These are phyloP conservation scores for Boletus reticuloceps DNA, from an alignment of 768 basidiomycete species.

Conservation along the genomic window DNA sequence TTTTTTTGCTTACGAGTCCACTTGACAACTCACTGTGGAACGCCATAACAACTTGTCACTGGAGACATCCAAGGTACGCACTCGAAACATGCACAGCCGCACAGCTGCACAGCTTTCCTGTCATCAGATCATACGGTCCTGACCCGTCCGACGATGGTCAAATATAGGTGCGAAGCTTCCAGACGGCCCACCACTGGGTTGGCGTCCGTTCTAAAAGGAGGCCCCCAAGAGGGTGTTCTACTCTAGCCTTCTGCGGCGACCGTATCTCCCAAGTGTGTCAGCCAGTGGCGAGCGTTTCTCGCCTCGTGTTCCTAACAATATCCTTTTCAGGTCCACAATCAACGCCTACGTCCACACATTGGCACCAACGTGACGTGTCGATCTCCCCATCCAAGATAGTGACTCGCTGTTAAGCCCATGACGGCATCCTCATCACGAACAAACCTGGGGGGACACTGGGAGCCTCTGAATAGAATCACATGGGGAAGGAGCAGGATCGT, in stretches of 20 bases:
- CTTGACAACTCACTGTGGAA: not conserved
- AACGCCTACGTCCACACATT: slow-evolving; percentile 18
- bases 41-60: slow-evolving; percentile 2
- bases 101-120: slow-evolving; percentile 2
- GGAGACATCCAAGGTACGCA: not conserved
- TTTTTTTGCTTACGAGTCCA: too few species aligned
- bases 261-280: slow-evolving; percentile 6
- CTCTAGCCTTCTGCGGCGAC: not conserved
- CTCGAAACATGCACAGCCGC: slow-evolving; percentile 12
- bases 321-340: slow-evolving; percentile 16
- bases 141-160: not conserved
- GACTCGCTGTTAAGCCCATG: not conserved
- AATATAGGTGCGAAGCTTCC: slow-evolving; percentile 10
- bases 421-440: slow-evolving; percentile 14
- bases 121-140: not conserved
- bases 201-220: slow-evolving; percentile 3
- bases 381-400: slow-evolving; percentile 11
- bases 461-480: slow-evolving; percentile 1
- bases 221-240: not conserved
- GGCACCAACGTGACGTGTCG: slow-evolving; percentile 20
- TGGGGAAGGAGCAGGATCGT: not conserved
- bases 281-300: slow-evolving; percentile 6
- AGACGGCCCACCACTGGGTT: not conserved
- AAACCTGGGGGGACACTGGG: slow-evolving; percentile 5
- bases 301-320: slow-evolving; percentile 17